phyloP scores from a whole-genome alignment of 2,329 filamentous ascomycete genomes.

The Fusarium succisae region DNA sequence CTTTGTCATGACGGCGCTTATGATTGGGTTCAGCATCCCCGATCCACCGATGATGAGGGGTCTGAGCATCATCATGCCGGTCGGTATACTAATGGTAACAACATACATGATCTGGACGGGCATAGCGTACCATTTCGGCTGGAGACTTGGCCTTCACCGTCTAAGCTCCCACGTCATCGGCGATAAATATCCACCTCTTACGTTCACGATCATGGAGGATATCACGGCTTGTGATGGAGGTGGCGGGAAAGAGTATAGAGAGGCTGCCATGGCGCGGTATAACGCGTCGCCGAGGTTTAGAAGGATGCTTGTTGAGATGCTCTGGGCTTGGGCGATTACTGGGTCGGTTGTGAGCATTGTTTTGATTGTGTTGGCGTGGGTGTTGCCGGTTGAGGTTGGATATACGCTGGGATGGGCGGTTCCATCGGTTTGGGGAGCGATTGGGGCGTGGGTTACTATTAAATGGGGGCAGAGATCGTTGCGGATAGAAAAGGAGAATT shows the following conservation, averaged over 20 bases:
- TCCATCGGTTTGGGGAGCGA: constrained; percentile 19
- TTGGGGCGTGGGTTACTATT: constrained; percentile 19
- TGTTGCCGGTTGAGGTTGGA: constrained; percentile 5
- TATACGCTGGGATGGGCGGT: constrained; percentile 20
- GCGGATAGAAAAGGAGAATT: constrained; percentile 25
- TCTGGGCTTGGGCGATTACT: constrained; percentile 17
- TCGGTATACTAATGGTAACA: constrained; percentile 28
- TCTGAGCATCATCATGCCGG: constrained; percentile 29
- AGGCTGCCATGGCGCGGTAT: constrained; percentile 17
- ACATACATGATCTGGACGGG: constrained; percentile 31
- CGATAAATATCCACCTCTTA: constrained; percentile 10
- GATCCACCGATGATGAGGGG: constrained; percentile 27
- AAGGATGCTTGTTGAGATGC: constrained; percentile 23
- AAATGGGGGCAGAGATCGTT: constrained; percentile 29
- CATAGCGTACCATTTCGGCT: constrained; percentile 10
- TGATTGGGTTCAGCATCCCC: constrained; percentile 30
- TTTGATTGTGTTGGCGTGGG: constrained; percentile 16
- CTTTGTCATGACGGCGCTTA: constrained; percentile 30
- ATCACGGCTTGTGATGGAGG: constrained; percentile 26
- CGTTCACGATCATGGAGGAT: constrained; percentile 26
- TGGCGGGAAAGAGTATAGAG: constrained; percentile 13
- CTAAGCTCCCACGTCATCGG: constrained; percentile 19
- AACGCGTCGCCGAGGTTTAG: constrained; percentile 23
- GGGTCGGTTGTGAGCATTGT: constrained; percentile 1
- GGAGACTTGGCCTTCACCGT: constrained; percentile 13